Evolutionary conservation across 2,329 filamentous ascomycete genomes (phyloP).

Genomic region (Neofusicoccum sp.): DNA sequence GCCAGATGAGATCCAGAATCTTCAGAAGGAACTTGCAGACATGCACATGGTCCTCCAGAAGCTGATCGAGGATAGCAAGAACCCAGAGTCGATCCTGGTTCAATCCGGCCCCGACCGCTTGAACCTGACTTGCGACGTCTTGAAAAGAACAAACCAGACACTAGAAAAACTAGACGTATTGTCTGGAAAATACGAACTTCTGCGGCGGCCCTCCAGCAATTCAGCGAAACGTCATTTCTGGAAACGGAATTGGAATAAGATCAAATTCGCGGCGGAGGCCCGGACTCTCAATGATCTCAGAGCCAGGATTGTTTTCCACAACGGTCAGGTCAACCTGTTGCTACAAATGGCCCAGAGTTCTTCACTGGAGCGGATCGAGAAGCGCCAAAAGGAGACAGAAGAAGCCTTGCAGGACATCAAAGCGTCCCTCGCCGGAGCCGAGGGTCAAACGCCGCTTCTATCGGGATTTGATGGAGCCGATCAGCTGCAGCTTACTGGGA

Average conservation of each 20-base stretch:
- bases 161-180: neutral
- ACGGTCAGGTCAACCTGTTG: neutral
- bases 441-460: too few species aligned
- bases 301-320: neutral
- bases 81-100: neutral
- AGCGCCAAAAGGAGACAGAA: too few species aligned
- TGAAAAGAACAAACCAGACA: neutral
- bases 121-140: neutral
- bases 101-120: neutral
- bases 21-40: neutral
- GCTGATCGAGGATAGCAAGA: neutral
- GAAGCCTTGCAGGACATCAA: too few species aligned
- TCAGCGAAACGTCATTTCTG: neutral
- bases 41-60: neutral
- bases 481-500: neutral
- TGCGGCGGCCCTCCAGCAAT: neutral
- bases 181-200: neutral
- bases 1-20: neutral
- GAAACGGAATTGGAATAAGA: neutral
- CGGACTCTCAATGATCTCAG: neutral
- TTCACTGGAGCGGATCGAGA: neutral
- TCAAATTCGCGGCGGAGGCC: neutral
- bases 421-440: too few species aligned
- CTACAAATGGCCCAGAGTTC: neutral
- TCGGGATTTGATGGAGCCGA: too few species aligned